Evolutionary conservation across 495 filamentous ascomycete species (phyloP).

Genomic region (Pyrenopolyporus hunteri): DNA sequence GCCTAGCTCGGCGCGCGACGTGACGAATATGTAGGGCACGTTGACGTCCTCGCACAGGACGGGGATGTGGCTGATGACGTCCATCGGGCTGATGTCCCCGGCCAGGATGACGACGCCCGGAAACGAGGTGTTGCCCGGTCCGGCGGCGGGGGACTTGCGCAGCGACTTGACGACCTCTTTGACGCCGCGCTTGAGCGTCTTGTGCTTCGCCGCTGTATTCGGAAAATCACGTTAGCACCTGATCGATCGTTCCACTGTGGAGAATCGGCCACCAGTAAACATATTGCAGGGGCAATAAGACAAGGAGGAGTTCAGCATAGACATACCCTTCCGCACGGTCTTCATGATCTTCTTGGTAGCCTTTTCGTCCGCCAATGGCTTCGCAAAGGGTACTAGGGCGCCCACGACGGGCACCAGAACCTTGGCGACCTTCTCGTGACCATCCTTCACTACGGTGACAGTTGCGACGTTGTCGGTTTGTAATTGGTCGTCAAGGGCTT

Average conservation of each 20-base stretch:
- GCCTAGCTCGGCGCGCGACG: constrained; percentile 86
- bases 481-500: constrained; percentile 55
- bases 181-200: constrained; percentile 92
- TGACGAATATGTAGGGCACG: constrained; percentile 91
- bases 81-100: constrained; percentile 95
- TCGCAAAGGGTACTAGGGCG: constrained; percentile 90
- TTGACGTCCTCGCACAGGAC: constrained; percentile 97
- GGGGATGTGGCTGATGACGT: constrained; percentile 96
- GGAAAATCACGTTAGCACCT: constrained; percentile 26
- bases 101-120: constrained; percentile 87
- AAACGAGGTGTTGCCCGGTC: constrained; percentile 57
- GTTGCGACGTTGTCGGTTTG: constrained; percentile 39
- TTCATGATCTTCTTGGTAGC: constrained; percentile 89
- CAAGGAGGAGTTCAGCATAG: background rate
- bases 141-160: constrained; percentile 77
- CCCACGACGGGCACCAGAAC: constrained; percentile 61
- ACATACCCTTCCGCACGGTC: constrained; percentile 89
- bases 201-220: constrained; percentile 80
- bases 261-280: background rate
- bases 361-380: constrained; percentile 90
- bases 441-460: constrained; percentile 47
- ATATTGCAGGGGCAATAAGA: background rate
- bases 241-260: background rate
- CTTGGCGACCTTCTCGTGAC: constrained; percentile 55
- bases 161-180: constrained; percentile 98